Base-by-base conservation (phyloP, 2,329 filamentous ascomycete species). In the Alternaria brassicae region DNA sequence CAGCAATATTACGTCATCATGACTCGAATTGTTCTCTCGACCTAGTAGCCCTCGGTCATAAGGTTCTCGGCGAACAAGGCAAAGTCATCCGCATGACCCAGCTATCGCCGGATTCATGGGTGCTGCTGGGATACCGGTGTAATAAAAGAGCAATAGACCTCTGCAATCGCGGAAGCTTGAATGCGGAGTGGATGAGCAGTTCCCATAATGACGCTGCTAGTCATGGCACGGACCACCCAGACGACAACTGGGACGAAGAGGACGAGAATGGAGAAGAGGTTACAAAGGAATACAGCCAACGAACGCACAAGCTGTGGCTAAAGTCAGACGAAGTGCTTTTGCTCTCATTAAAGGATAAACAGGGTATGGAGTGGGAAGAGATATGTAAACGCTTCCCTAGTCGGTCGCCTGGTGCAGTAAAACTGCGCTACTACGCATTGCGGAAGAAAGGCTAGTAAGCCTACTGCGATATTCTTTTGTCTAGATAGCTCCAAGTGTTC, bases 301-400 rank as follows among this genome's bases (percentile, higher is more conserved):
- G 12, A 58, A 64, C 19, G 27, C 50, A 37, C 32, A 60, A 48
- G 28, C 40, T 13, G 21, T 66, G 13, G 58, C 52, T 55, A 56
- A 21, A 56, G 54, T 64, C 19, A 50, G 56, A 64, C n/a, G 28
- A 66, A 60, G 19, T 36, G 23, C 61, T 40, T 50, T 55, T 65
- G 50, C 61, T 65, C 41, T 61, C 30, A 27, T 57, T 47, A 21
- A 65, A 55, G 42, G 49, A 65, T 42, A 56, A 62, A 45, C 28
- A 56, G 49, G 21, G 50, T 51, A 65, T 62, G 23, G 25, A 49
- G 15, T 65, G 27, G 62, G 40, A 57, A 41, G 56, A 62, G 27
- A 34, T 65, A 30, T 65, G n/a, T 58, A 36, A 58, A 61, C 47
- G 49, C 54, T 67, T 67, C 53, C 53, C 54, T 54, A 48, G 39